Percentiles rank a stretch among this genome's conserved stretches.
Conservation (phyloP, 2,329 filamentous ascomycete species). For the Zasmidium angulare region DNA sequence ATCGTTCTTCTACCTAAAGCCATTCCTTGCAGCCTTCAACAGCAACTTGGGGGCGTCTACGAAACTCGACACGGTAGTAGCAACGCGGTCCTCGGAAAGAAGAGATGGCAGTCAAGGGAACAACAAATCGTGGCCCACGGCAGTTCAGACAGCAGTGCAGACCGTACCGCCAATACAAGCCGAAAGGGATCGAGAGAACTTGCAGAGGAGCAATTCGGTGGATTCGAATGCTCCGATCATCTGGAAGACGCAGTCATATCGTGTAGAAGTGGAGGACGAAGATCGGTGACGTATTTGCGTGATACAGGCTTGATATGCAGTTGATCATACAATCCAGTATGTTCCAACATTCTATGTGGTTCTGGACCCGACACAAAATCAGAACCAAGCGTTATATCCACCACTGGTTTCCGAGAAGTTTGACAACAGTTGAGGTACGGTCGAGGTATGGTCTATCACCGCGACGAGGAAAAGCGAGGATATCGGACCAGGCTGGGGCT, state of each 20-base stretch:
- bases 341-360: too few relatives aligned
- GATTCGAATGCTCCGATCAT: neutral
- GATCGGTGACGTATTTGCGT: too few relatives aligned
- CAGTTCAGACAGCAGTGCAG: neutral
- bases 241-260: conserved; percentile 1
- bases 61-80: neutral
- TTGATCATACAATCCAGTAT: too few relatives aligned
- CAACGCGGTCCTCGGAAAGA: neutral
- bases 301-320: too few relatives aligned
- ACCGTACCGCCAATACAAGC: neutral
- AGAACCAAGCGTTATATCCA: too few relatives aligned
- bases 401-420: too few relatives aligned
- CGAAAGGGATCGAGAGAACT: neutral
- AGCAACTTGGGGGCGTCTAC: neutral
- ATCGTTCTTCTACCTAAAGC: neutral
- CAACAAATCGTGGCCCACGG: neutral
- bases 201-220: neutral
- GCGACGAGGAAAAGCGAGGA: too few relatives aligned
- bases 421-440: too few relatives aligned
- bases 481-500: too few relatives aligned
- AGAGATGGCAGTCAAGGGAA: neutral
- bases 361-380: too few relatives aligned
- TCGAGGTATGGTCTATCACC: too few relatives aligned
- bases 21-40: neutral
- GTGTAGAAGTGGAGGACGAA: conserved; percentile 3